Conservation (phyloP, 2,329 filamentous ascomycete species). For the Claviceps sp. region DNA sequence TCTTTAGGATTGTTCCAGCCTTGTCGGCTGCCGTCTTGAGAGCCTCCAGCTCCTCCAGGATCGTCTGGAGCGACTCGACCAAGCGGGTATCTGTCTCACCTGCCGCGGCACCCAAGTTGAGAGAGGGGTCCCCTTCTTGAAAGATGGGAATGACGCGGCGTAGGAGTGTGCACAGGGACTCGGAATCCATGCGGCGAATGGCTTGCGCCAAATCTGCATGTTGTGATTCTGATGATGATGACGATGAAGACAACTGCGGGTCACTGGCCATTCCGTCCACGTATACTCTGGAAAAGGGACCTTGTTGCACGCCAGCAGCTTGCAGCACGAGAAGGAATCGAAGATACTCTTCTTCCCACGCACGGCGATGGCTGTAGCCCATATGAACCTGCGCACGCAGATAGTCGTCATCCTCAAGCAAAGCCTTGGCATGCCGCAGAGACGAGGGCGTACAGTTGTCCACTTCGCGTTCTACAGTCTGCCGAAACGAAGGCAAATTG, state of each 20-base stretch:
- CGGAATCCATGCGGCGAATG: slow-evolving; percentile 41
- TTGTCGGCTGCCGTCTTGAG: slow-evolving; percentile 32
- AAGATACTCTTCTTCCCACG: slow-evolving; percentile 30
- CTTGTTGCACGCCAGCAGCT: slow-evolving; percentile 21
- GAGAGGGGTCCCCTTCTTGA: slow-evolving; percentile 22
- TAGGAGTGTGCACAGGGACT: slow-evolving; percentile 16
- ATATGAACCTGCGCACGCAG: slow-evolving; percentile 32
- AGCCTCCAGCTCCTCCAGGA: slow-evolving; percentile 31
- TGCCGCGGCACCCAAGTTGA: slow-evolving; percentile 20
- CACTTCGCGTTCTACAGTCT: slow-evolving; percentile 34
- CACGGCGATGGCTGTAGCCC: slow-evolving; percentile 18
- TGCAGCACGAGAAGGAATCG: slow-evolving; percentile 34
- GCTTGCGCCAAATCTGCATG: slow-evolving; percentile 40
- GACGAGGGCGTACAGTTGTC: slow-evolving; percentile 26
- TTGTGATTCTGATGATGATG: slow-evolving; percentile 13
- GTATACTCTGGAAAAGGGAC: slow-evolving; percentile 43
- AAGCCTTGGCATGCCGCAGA: slow-evolving; percentile 27
- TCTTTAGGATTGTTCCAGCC: slow-evolving; percentile 44
- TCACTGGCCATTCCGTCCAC: slow-evolving; percentile 45
- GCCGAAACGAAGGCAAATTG: slow-evolving; percentile 54
- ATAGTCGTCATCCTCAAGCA: slow-evolving; percentile 47
- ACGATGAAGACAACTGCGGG: slow-evolving; percentile 26
- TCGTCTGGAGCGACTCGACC: slow-evolving; percentile 21
- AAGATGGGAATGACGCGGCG: slow-evolving; percentile 15
- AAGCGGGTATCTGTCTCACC: slow-evolving; percentile 19